Conservation (phyloP, 2,329 filamentous ascomycete species). For the Fusarium newnesense region DNA sequence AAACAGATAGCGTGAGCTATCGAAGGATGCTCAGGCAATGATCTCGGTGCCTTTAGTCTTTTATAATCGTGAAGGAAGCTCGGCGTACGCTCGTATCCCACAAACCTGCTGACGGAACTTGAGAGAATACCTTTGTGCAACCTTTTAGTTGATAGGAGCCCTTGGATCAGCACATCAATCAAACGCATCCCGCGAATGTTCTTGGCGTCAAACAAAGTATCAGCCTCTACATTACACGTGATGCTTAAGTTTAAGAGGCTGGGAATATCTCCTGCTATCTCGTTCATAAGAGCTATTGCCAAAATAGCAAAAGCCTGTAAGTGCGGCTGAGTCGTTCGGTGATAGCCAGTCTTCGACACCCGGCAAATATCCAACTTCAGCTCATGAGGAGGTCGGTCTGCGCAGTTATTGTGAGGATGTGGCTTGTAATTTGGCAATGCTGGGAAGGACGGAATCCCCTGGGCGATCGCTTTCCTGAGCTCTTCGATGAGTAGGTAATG, state of each 20-base stretch:
- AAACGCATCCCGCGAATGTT: background rate
- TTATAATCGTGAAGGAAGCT: background rate
- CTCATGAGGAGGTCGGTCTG: accelerated
- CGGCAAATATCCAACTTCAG: background rate
- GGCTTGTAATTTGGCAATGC: accelerated
- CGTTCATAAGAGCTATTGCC: accelerated
- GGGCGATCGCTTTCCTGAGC: background rate
- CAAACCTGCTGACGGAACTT: accelerated
- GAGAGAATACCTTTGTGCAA: accelerated
- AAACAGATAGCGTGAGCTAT: background rate
- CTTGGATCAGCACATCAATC: background rate
- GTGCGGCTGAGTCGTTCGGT: accelerated
- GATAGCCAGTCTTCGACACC: accelerated
- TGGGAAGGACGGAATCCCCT: background rate
- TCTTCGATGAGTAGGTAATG: background rate
- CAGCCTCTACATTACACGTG: accelerated
- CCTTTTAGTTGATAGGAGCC: accelerated
- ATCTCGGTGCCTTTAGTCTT: accelerated
- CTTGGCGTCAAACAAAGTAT: background rate
- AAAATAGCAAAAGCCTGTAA: background rate
- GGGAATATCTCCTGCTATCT: background rate
- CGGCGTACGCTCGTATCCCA: accelerated
- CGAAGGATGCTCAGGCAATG: background rate
- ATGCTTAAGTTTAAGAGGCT: accelerated
- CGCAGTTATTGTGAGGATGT: background rate